Evolutionary conservation across 768 basidiomycete species (phyloP).

Genomic region (Dioszegia hungarica): DNA sequence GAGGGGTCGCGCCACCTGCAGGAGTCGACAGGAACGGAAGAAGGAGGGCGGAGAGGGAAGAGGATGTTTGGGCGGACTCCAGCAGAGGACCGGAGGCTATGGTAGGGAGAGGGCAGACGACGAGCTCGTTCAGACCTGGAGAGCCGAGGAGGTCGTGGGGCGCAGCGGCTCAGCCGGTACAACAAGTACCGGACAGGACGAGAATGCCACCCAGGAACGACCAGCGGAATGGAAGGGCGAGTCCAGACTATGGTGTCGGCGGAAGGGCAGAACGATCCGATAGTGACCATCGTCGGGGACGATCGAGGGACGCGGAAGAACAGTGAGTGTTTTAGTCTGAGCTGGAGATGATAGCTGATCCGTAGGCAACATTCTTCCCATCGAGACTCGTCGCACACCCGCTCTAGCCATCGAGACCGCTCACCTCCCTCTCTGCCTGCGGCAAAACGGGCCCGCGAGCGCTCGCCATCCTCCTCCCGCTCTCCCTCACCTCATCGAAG

Average conservation of each 20-base stretch:
- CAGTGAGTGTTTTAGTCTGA: neutral
- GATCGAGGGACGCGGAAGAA: neutral
- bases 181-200: neutral
- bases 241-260: slow-evolving; percentile 37
- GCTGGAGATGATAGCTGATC: neutral
- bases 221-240: slow-evolving; percentile 13
- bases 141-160: neutral
- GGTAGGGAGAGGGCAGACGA: no score
- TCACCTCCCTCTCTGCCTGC: neutral
- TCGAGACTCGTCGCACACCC: no score
- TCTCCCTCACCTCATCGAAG: neutral
- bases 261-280: neutral
- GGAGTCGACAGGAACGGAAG: no score
- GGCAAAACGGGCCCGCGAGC: neutral
- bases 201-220: neutral
- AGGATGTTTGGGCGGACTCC: no score
- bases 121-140: no score
- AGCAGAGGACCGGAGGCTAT: no score
- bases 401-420: neutral
- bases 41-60: no score
- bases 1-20: no score
- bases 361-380: no score
- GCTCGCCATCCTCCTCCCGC: slow-evolving; percentile 4
- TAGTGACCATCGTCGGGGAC: neutral
- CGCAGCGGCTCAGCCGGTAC: neutral